Base-by-base conservation (phyloP, 2,329 filamentous ascomycete species). In the Cordyceps farinosa region DNA sequence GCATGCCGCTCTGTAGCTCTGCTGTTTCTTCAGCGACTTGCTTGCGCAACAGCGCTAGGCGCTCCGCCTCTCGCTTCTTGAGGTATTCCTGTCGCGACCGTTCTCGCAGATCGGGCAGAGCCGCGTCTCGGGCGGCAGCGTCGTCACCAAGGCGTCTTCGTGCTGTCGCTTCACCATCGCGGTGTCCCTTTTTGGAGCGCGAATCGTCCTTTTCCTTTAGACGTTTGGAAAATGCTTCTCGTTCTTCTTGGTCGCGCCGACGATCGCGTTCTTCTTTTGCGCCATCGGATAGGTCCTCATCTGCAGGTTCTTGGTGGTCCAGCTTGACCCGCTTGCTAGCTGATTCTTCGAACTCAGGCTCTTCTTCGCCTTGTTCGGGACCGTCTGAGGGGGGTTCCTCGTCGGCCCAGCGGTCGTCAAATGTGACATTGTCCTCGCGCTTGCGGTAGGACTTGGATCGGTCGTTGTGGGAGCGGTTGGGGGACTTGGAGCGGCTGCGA, bases 11-110 rank as follows among this genome's bases (percentile, higher is more conserved):
- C 53, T 87, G 84, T 60, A 96, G 76, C 73, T 97, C 93, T 29
- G 89, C 87, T 1, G 88, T 88, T 74, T 99, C 95, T 69, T 98
- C 94, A 0, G 87, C 87, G 2, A 99, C 95, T 72, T 98, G 94
- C 70, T 90, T 91, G 38, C 93, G 86, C 56, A 99, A 78, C n/a
- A 99, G 78, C 0, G 91, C 91, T 17, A 99, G 78, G 65, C 91
- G 87, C 75, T 98, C 92, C 0, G 89, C 82, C 73, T 97, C 93
- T 66, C 95, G 85, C 80, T 99, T 98, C 76, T 92, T 92, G 36
- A 99, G 82, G 72, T 99, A 99, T 68, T 95, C 89, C 72, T 97
- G 93, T 65, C 95, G 86, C 3, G 93, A 96, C 38, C 92, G 86
- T 71, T 95, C 82, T 48, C 95, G 85, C 22, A 97, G 77, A 65